Evolutionary conservation across 345 rosid genomes (phyloP).

Genomic region (Arabis alpina): DNA sequence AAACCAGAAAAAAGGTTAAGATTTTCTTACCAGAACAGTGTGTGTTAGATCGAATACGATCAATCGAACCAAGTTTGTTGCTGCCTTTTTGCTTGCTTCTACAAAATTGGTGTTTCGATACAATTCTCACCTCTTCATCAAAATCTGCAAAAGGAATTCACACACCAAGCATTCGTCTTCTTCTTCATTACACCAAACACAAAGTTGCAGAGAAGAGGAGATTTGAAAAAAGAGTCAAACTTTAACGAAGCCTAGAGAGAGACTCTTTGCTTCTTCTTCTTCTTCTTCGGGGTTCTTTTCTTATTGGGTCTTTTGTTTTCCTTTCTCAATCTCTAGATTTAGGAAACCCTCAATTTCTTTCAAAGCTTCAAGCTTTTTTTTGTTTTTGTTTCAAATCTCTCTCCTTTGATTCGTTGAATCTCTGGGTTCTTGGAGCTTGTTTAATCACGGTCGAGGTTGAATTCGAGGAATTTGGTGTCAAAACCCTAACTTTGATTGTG

Average conservation of each 20-base stretch:
- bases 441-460: conserved; percentile 24
- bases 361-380: conserved; percentile 36
- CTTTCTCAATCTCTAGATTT: not conserved
- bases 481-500: conserved; percentile 63
- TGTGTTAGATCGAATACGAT: conserved; percentile 42
- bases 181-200: conserved; percentile 23
- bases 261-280: conserved; percentile 43
- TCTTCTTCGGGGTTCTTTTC: conserved; percentile 16
- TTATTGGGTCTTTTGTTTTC: conserved; percentile 16
- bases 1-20: conserved; percentile 38
- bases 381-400: conserved; percentile 7
- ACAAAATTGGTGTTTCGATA: conserved; percentile 3
- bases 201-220: conserved; percentile 33
- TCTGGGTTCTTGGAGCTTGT: conserved; percentile 21
- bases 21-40: conserved; percentile 43
- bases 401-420: conserved; percentile 27
- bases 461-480: conserved; percentile 43
- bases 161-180: conserved; percentile 38
- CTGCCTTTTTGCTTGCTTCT: not conserved
- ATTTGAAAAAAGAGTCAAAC: conserved; percentile 51
- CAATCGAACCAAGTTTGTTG: conserved; percentile 39
- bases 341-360: conserved; percentile 40
- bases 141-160: conserved; percentile 16
- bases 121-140: conserved; percentile 6
- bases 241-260: conserved; percentile 44